Evolutionary conservation across 139 green algal genomes (phyloP), one percentile per base, ranked within the genome.

Genomic region (Chlamydomonas incerta): DNA sequence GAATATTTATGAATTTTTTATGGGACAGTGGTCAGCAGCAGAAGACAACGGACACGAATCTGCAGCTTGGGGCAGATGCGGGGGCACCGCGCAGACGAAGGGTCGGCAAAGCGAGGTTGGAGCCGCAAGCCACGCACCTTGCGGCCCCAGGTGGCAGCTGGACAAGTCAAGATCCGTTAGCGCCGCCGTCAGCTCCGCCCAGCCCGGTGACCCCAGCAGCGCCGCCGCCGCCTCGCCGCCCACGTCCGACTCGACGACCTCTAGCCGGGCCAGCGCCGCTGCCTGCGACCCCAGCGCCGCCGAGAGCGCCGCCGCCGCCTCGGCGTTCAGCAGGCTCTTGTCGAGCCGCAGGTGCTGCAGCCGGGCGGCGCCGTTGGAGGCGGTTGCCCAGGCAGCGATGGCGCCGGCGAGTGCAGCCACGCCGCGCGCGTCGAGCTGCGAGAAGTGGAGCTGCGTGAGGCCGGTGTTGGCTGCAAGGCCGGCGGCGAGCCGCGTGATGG

Each of bases 221-320:
- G 65, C 66, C 31, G 57, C 65, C 4, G 37, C 79, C 11, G 79
- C 79, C 20, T 50, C 79, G 26, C 68, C 79, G 21, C 47, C 79
- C 46, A 85, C 6, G 20, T 85, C 79, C 13, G 35, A 85, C 33
- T 75, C 79, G 1, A 85, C 79, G n/a, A 85, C 0, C 50, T 75
- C 47, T 1, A 85, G 46, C 46, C 26, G 21, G 5, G 11, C 15
- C 46, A 85, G 46, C 2, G 79, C 47, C 1, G 20, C 47, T 1
- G 47, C 63, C 79, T 85, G 79, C 21, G 35, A 1, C 11, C 66
- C 67, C 6, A 85, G 65, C 21, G 79, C 79, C 17, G 41, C 79
- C 23, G 79, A n/a, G 11, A 85, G 66, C 33, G 66, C 65, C 23
- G 31, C 66, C 10, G 66, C 79, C 4, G 47, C 79, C 28, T 35